Evolutionary conservation across 2,329 filamentous ascomycete species (phyloP).

Genomic region (Diaporthe sp.): DNA sequence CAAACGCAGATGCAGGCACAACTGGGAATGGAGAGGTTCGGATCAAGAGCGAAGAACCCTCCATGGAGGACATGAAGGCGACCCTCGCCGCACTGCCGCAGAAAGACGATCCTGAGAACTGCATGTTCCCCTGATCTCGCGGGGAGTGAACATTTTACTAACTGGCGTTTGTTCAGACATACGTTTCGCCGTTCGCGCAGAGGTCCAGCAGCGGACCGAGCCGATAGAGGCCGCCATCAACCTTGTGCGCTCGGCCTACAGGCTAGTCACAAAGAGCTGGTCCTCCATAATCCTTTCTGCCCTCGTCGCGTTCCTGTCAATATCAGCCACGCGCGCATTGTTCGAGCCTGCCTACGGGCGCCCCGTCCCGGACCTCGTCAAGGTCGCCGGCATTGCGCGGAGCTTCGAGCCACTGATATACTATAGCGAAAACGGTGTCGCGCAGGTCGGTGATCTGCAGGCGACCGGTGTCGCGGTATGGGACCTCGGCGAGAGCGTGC

Average conservation of each 20-base stretch:
- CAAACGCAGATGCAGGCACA: neutral
- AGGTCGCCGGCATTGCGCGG: slow-evolving; percentile 88
- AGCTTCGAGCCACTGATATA: slow-evolving; percentile 96
- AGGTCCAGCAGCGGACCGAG: slow-evolving; percentile 89
- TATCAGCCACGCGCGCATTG: slow-evolving; percentile 75
- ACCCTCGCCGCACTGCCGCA: slow-evolving; percentile 49
- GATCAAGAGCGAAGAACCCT: slow-evolving; percentile 42
- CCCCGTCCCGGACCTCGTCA: slow-evolving; percentile 87
- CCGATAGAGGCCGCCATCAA: slow-evolving; percentile 82
- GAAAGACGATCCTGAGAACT: slow-evolving; percentile 61
- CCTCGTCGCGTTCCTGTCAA: slow-evolving; percentile 72
- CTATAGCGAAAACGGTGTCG: slow-evolving; percentile 90
- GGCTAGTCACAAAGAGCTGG: slow-evolving; percentile 77
- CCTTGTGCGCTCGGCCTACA: slow-evolving; percentile 72
- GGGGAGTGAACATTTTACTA: slow-evolving; percentile 34
- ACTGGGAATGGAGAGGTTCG: slow-evolving; percentile 34
- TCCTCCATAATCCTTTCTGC: slow-evolving; percentile 74
- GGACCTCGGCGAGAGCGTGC: slow-evolving; percentile 92
- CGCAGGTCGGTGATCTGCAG: slow-evolving; percentile 88
- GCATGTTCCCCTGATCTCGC: slow-evolving; percentile 53
- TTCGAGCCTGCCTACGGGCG: slow-evolving; percentile 76
- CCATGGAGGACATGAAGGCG: slow-evolving; percentile 44
- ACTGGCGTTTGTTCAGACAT: slow-evolving; percentile 72
- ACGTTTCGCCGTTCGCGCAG: slow-evolving; percentile 87
- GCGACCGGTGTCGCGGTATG: slow-evolving; percentile 94